Conservation (phyloP, 2,329 filamentous ascomycete genomes). For the Colletotrichum tabaci region DNA sequence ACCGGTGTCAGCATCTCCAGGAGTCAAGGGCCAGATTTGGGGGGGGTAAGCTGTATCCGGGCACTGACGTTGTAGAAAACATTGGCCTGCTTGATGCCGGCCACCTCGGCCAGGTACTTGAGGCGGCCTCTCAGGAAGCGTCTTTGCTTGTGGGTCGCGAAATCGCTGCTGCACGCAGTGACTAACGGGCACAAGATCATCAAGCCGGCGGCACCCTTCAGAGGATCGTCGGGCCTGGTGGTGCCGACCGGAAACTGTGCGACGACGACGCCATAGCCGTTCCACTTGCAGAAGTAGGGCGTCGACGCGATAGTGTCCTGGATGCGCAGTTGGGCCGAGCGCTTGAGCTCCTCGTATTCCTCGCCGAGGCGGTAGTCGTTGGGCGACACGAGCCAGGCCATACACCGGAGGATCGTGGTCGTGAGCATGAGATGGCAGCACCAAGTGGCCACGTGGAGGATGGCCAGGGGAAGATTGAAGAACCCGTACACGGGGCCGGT, state of each 20-base stretch:
- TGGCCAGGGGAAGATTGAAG: conserved; percentile 42
- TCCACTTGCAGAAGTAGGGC: conserved; percentile 45
- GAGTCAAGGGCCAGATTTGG: no score
- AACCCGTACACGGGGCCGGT: conserved; percentile 44
- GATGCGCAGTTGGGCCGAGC: conserved; percentile 41
- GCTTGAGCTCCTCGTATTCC: conserved; percentile 42
- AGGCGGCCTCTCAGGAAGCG: conserved; percentile 42
- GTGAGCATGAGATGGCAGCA: conserved; percentile 45
- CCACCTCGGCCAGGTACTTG: conserved; percentile 43
- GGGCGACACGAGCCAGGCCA: conserved; percentile 44
- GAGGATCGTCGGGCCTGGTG: conserved; percentile 34
- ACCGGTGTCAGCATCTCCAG: neutral
- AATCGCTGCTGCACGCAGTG: conserved; percentile 43
- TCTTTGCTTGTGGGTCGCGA: conserved; percentile 43
- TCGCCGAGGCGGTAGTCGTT: conserved; percentile 43
- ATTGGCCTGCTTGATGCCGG: conserved; percentile 44
- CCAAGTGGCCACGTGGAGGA: conserved; percentile 45
- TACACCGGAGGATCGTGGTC: conserved; percentile 44
- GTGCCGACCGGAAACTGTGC: conserved; percentile 42
- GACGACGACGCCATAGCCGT: conserved; percentile 39
- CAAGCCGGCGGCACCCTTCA: conserved; percentile 44
- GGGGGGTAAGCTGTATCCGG: neutral
- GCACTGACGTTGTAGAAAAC: conserved; percentile 43
- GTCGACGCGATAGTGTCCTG: conserved; percentile 42
- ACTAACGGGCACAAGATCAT: conserved; percentile 44